Evolutionary conservation across 1,284 basidiomycete species (phyloP).

Genomic region (Boletus hoseneyae): DNA sequence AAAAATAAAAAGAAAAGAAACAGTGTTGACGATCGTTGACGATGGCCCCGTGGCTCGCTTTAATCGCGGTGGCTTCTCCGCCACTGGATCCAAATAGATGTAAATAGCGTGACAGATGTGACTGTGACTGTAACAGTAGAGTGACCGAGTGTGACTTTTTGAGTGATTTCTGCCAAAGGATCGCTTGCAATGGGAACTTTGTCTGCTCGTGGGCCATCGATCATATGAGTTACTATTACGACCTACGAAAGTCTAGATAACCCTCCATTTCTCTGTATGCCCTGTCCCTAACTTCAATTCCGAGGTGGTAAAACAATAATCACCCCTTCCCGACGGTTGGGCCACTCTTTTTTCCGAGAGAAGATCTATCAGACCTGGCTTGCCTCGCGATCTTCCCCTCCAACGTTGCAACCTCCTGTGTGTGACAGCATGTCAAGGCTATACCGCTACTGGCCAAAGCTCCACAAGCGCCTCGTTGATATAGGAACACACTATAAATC

Average conservation of each 20-base stretch:
- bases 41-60: constrained; percentile 30
- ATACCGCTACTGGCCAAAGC: constrained; percentile 21
- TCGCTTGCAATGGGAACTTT: constrained; percentile 7
- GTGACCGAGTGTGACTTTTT: background rate
- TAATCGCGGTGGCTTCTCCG: constrained; percentile 27
- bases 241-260: too few relatives aligned
- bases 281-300: background rate
- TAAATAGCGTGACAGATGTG: constrained; percentile 21
- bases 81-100: constrained; percentile 27
- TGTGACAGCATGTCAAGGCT: constrained; percentile 26
- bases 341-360: too few relatives aligned
- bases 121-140: constrained; percentile 8
- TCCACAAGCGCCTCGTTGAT: constrained; percentile 14
- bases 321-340: too few relatives aligned
- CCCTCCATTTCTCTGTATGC: too few relatives aligned
- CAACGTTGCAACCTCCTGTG: constrained; percentile 25
- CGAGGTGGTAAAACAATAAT: background rate
- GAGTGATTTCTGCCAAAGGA: constrained; percentile 34
- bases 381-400: constrained; percentile 1
- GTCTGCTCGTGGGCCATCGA: constrained; percentile 7
- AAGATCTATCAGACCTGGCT: background rate
- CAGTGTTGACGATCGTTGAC: constrained; percentile 48
- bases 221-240: too few relatives aligned
- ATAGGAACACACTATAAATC: constrained; percentile 7
- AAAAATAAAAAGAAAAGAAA: constrained; percentile 23